Base-by-base conservation (phyloP, 352 stramenopile species). In the Aphanomyces invadans region DNA sequence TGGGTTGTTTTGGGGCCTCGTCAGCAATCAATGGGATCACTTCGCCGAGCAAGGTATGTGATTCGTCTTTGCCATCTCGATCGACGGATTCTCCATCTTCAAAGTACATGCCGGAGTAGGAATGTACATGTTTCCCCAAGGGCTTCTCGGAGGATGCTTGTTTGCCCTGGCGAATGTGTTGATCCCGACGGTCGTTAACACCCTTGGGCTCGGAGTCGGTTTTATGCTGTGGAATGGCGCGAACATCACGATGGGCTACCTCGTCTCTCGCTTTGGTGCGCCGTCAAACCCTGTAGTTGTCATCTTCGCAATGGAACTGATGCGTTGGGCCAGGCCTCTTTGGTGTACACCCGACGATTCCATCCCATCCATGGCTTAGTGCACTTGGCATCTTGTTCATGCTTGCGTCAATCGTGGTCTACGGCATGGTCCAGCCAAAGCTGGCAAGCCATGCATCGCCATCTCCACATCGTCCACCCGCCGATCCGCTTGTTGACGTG, bases 201-300 rank as follows among this genome's bases (percentile, higher is more conserved):
- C 76, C 4, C 74, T 93, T 11, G 84, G 84, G 0, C 71, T 93
- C 0, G 84, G 84, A 4, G 73, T 93, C 31, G 84, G 84, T 64
- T 93, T 93, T 59, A 91, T 91, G 82, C 74, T 93, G 54, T 93
- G 84, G 84, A 93, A 93, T 71, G 82, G 79, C 44, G 88, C 83
- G 49, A 93, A 90, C 71, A 89, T 93, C 71, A 78, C 80, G 19
- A 75, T 91, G 61, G 84, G 82, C 32, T 93, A 90, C 70, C 78
- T 85, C 45, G 80, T 93, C 51, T 90, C 83, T 21, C 76, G 84
- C 10, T 76, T 85, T 4, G 84, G 60, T 68, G 33, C 4, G 21
- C 19, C 4, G 33, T 21, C n/a, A 15, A 28, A 45, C 11, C 19
- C 12, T 53, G 21, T 23, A 23, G 31, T 51, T 46, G 25, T 21